Base-by-base conservation (phyloP, 2,329 filamentous ascomycete genomes). In the Aspergillus sp. region DNA sequence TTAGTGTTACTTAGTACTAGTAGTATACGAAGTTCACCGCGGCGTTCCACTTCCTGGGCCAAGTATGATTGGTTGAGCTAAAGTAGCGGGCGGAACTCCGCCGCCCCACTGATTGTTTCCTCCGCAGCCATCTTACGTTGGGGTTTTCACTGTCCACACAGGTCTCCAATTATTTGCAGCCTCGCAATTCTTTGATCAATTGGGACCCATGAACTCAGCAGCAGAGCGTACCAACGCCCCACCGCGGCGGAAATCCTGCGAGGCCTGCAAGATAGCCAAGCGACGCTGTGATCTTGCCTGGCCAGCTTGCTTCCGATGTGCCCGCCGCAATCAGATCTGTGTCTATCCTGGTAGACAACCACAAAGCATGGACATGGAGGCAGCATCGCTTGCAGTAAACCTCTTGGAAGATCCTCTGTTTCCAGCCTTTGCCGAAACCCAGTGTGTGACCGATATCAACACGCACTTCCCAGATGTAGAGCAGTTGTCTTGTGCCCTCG, bases 211-310 rank as follows among this genome's bases (percentile, higher is more conserved):
- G 58, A 54, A 38, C 39, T 58, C 62, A 57, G 60, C 57, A 19
- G 47, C 58, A 81, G 69, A 76, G 75, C 56, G 72, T 63, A 25
- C 82, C 81, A 70, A 81, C 80, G 36, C 82, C 77, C 48, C 78
- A 25, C 64, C 70, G 11, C 69, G 71, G 25, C 82, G 84, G 50
- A 87, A 85, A 71, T 83, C 85, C 3, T 88, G 85, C 66, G 74
- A 78, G 3, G 80, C 81, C 25, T 87, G 85, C 73, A 84, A 81
- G 51, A 81, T 80, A 65, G 80, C 84, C 23, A 87, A 87, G 70
- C 79, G 85, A 13, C 82, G 81, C 51, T 87, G 85, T 69, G 82
- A 84, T 64, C 78, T 83, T 39, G 78, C 77, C 17, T 68, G 78
- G 13, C 85, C 84, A 2, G 68, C 77, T 11, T 88, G 85, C 65